These are phyloP conservation scores for Adansonia madagascariensis DNA, from an alignment of 441 rosid species.

Conservation along the genomic window DNA sequence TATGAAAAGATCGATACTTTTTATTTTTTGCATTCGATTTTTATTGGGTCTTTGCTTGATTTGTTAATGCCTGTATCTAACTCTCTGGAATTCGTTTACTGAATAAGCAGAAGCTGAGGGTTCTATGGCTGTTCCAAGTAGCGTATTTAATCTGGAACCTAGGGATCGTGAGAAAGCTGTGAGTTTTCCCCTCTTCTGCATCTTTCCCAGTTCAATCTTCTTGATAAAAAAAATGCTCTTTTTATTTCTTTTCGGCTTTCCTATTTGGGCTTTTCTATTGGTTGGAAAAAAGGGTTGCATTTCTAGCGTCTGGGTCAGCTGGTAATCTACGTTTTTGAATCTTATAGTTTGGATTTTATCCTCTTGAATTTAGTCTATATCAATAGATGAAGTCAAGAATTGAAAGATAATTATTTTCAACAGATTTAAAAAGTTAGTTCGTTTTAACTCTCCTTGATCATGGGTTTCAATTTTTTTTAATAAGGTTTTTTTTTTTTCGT, in stretches of 20 bases:
- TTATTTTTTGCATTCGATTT: not conserved
- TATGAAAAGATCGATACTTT: conserved; percentile 17
- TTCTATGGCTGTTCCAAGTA: conserved; percentile 48
- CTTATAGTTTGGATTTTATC: not conserved
- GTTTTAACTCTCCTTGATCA: not conserved
- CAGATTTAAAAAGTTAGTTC: too few species aligned
- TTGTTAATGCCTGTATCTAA: not conserved
- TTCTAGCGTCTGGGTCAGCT: not conserved
- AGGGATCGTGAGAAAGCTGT: conserved; percentile 93
- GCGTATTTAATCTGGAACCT: conserved; percentile 66
- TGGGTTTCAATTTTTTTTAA: not conserved
- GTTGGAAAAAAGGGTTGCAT: not conserved
- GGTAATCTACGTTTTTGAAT: not conserved
- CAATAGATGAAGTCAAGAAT: conserved; percentile 2
- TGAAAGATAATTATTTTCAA: not conserved
- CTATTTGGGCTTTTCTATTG: conserved; percentile 9
- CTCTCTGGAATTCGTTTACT: not conserved
- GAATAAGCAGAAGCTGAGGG: conserved; percentile 43
- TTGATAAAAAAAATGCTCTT: not conserved
- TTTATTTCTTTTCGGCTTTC: not conserved
- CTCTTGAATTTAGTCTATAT: not conserved
- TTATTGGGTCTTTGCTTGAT: not conserved
- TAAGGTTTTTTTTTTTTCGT: not conserved
- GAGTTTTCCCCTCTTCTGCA: conserved; percentile 32
- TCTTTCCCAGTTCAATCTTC: not conserved